phyloP scores from a whole-genome alignment of 2,329 filamentous ascomycete genomes.

The Penicillium sp. region DNA sequence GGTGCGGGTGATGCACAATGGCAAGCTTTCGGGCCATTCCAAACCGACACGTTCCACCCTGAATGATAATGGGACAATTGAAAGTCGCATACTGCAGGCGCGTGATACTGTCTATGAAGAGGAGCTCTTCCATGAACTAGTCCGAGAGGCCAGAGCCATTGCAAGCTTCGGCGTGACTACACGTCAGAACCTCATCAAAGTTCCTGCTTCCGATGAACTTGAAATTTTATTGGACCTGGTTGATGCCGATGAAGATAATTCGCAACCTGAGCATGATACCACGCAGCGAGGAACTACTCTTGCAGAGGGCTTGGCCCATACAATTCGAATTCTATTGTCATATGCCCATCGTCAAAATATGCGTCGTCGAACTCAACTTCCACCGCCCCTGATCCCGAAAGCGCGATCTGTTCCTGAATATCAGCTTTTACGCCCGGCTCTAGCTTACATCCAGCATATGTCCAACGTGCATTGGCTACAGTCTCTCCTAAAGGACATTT shows the following conservation, averaged over 20 bases:
- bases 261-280: conserved; percentile 27
- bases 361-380: conserved; percentile 62
- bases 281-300: conserved; percentile 41
- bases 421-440: conserved; percentile 59
- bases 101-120: conserved; percentile 58
- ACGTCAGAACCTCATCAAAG: conserved; percentile 58
- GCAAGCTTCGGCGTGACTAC: conserved; percentile 68
- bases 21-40: conserved; percentile 58
- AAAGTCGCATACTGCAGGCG: conserved; percentile 39
- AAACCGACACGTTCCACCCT: conserved; percentile 21
- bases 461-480: conserved; percentile 37
- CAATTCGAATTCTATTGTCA: conserved; percentile 72
- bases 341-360: conserved; percentile 76
- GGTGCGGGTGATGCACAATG: conserved; percentile 63
- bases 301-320: conserved; percentile 65
- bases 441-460: conserved; percentile 54
- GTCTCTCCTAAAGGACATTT: conserved; percentile 34
- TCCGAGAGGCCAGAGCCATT: conserved; percentile 73
- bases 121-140: conserved; percentile 87
- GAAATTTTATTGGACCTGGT: conserved; percentile 68
- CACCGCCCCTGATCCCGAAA: conserved; percentile 54
- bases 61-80: conserved; percentile 29
- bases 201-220: conserved; percentile 54
- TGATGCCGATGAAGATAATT: conserved; percentile 49
- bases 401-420: conserved; percentile 53